Evolutionary conservation across 169 alveolate genomes (phyloP), one percentile per base, ranked within the genome.

Genomic region (Plasmodium falciparum): DNA sequence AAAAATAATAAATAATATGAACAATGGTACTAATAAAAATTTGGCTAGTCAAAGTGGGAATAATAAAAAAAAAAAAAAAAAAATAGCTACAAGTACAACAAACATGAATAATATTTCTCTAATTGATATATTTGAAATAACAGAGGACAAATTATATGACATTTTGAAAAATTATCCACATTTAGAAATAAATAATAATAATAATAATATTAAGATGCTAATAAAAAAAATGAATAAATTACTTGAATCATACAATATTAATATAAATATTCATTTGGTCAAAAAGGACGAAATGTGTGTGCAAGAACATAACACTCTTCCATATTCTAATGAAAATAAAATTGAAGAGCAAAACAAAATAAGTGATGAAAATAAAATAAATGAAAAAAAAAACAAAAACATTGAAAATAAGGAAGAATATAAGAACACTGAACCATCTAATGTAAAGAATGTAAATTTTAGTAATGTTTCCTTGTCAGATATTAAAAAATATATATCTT

Each of bases 401-500:
- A 56, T 17, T 56, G 65, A 56, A 56, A 13, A 56, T 0, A 15
- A 52, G 2, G 65, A 56, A 13, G 24, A 56, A 56, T 12, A 11
- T 56, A 13, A 13, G 24, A 52, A 29, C 8, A 62, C 17, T 12
- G 26, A 8, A 70, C 9, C 15, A 12, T 13, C 3, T 20, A 24
- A 15, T 22, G 13, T 5, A 15, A 4, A 61, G 45, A 24, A 11
- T n/a, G 78, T 78, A 1, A 76, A 78, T 52, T 8, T 78, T 15
- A 65, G 78, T n/a, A 70, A 78, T 45, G 8, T 78, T 24, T 65
- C 89, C 26, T 47, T 78, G 43, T 78, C 89, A 13, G 66, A 49
- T 3, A 26, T 78, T 39, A 78, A 78, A 52, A 33, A 78, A 15
- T 78, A 78, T 59, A 15, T 78, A 17, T 54, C 69, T 6, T 24